Percentiles rank a stretch among this genome's conserved stretches.
Evolutionary conservation across 164 flowering plant species (phyloP).

Genomic region (Nymphaea thermarum): DNA sequence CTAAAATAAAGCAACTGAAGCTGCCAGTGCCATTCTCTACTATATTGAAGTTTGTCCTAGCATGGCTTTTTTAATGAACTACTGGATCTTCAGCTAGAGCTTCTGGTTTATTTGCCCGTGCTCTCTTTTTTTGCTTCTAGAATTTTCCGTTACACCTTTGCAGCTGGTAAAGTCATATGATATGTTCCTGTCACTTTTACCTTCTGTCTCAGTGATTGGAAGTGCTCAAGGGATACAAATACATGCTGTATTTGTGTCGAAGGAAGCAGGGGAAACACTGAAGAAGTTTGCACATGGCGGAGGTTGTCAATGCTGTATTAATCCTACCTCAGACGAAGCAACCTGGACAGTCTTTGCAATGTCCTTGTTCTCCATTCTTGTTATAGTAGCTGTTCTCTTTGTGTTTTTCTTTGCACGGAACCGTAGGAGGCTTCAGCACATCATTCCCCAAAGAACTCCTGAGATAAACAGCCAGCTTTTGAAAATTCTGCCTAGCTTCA

Average conservation of each 20-base stretch:
- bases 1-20: neutral
- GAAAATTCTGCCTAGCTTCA: slow-evolving; percentile 20
- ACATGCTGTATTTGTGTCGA: slow-evolving; percentile 50
- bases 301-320: slow-evolving; percentile 42
- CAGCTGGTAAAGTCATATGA: neutral
- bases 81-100: neutral
- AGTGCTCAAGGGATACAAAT: slow-evolving; percentile 23
- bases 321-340: slow-evolving; percentile 17
- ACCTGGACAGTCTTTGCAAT: slow-evolving; percentile 45
- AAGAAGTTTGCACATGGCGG: slow-evolving; percentile 25
- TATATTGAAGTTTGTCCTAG: neutral
- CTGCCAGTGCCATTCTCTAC: neutral
- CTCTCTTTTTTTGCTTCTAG: neutral
- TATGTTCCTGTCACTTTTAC: neutral
- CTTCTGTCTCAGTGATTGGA: slow-evolving; percentile 33
- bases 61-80: neutral
- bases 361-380: slow-evolving; percentile 37
- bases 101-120: neutral
- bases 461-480: slow-evolving; percentile 23
- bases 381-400: slow-evolving; percentile 23
- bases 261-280: slow-evolving; percentile 34
- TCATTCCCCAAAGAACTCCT: slow-evolving; percentile 8
- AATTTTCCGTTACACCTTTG: neutral
- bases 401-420: slow-evolving; percentile 23
- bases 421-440: slow-evolving; percentile 14